Conservation (phyloP, 2,329 filamentous ascomycete species). For the Verticillium isaacii region DNA sequence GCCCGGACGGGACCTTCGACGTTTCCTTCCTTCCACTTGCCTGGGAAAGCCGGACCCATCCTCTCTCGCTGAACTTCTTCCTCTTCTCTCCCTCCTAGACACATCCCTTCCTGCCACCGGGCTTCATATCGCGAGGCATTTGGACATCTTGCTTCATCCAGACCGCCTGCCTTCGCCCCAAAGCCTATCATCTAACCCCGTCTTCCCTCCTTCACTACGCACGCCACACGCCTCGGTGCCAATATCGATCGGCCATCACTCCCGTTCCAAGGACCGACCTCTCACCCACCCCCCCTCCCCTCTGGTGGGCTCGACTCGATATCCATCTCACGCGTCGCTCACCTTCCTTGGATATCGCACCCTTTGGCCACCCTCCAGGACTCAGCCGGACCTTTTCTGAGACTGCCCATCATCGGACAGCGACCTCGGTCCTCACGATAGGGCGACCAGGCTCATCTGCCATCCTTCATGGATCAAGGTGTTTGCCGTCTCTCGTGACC, state of each 20-base stretch:
- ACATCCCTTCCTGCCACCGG: constrained; percentile 1
- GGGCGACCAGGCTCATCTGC: neutral
- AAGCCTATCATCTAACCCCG: neutral
- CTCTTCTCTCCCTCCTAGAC: constrained; percentile 1
- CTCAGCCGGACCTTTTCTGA: constrained; percentile 1
- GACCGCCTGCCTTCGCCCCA: neutral
- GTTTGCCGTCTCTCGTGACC: neutral
- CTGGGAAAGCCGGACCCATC: constrained; percentile 4
- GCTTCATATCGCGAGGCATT: neutral
- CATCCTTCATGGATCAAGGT: constrained; percentile 4
- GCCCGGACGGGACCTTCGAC: constrained; percentile 4
- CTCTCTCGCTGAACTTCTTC: constrained; percentile 5
- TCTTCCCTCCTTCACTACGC: neutral
- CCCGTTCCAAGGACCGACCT: neutral
- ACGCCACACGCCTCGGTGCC: neutral
- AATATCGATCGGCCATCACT: neutral
- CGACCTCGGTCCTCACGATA: neutral
- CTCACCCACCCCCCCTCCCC: neutral
- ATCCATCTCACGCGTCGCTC: constrained; percentile 8
- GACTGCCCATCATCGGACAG: constrained; percentile 5
- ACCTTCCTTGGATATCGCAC: constrained; percentile 1
- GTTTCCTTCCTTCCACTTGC: constrained; percentile 4
- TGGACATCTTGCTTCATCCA: neutral
- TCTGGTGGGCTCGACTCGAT: neutral
- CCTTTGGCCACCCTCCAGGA: constrained; percentile 3